Conservation (phyloP, 2,329 filamentous ascomycete genomes). For the Apiospora marii region DNA sequence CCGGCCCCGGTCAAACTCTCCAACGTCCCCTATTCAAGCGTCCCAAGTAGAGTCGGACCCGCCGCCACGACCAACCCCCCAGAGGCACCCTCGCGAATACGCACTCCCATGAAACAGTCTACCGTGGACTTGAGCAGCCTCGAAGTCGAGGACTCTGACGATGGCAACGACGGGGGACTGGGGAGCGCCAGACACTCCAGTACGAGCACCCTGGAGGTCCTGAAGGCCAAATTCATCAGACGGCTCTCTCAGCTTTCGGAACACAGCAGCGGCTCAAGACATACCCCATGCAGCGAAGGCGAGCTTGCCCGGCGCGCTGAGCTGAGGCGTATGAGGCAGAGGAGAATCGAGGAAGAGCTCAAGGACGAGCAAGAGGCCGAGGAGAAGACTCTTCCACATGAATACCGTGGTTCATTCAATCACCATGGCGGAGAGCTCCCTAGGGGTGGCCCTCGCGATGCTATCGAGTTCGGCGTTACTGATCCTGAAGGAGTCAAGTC, state of each 20-base stretch:
- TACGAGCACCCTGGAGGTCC: conserved; percentile 51
- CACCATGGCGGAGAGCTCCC: conserved; percentile 29
- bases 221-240: conserved; percentile 54
- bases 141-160: conserved; percentile 50
- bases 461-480: conserved; percentile 54
- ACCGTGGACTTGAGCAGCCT: conserved; percentile 44
- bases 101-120: conserved; percentile 36
- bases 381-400: neutral
- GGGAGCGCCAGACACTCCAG: conserved; percentile 33
- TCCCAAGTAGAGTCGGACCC: neutral
- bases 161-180: conserved; percentile 33
- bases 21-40: conserved; percentile 29
- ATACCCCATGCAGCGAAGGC: conserved; percentile 56
- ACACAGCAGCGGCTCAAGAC: conserved; percentile 47
- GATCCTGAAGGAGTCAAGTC: conserved; percentile 28
- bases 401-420: too few relatives aligned
- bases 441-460: conserved; percentile 55
- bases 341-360: conserved; percentile 66
- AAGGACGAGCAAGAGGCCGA: conserved; percentile 53
- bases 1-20: conserved; percentile 37
- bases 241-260: conserved; percentile 56
- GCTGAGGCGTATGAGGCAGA: conserved; percentile 61
- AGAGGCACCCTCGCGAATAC: conserved; percentile 29
- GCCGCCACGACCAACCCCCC: neutral
- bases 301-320: conserved; percentile 64